These are phyloP conservation scores for Suaeda aralocaspica DNA, from an alignment of 148 eudicot species.

Conservation along the genomic window DNA sequence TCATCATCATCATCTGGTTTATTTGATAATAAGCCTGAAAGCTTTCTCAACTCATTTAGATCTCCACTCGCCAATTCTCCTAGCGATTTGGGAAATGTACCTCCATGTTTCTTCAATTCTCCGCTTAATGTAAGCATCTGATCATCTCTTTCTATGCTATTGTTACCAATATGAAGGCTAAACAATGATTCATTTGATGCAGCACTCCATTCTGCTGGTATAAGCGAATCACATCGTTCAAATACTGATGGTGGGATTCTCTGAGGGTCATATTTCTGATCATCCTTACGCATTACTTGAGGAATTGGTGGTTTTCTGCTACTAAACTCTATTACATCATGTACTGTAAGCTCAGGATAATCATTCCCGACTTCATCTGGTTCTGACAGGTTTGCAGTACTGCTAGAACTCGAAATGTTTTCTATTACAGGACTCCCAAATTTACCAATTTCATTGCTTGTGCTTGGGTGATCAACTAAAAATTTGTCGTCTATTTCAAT, in stretches of 20 bases:
- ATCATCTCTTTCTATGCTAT: constrained; percentile 35
- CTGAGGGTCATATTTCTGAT: constrained; percentile 25
- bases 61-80: constrained; percentile 7
- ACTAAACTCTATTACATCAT: constrained; percentile 21
- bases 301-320: neutral
- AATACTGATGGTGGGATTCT: constrained; percentile 35
- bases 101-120: constrained; percentile 16
- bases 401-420: neutral
- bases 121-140: constrained; percentile 11
- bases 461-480: neutral
- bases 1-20: constrained; percentile 5
- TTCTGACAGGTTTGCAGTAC: neutral
- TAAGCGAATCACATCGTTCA: constrained; percentile 19
- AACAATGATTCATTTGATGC: constrained; percentile 35
- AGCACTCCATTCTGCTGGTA: constrained; percentile 31
- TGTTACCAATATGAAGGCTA: constrained; percentile 27
- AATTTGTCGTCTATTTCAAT: constrained; percentile 20
- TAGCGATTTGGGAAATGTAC: neutral
- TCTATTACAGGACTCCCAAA: neutral
- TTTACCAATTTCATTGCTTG: neutral
- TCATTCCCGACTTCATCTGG: constrained; percentile 11
- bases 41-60: neutral
- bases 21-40: constrained; percentile 18
- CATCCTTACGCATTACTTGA: constrained; percentile 48
- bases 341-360: constrained; percentile 35